Percentiles rank a stretch among this genome's conserved stretches.
These are phyloP conservation scores for Endoconidiophora laricicola DNA, from an alignment of 2,329 filamentous ascomycete genomes.

Conservation along the genomic window DNA sequence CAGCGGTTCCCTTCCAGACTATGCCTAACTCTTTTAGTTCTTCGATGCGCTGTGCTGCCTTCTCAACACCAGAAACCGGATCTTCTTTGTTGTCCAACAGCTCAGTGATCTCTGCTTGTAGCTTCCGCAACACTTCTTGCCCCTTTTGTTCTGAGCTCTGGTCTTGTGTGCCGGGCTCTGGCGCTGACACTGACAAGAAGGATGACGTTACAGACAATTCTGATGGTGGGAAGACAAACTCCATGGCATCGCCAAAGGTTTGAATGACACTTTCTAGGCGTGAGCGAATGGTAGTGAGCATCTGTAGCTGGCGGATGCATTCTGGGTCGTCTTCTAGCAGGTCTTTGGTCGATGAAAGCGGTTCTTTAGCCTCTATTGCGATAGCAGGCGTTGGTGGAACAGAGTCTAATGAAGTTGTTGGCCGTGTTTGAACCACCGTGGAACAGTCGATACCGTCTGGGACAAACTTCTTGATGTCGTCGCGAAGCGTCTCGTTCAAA, in stretches of 20 bases:
- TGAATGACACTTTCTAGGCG: conserved; percentile 83
- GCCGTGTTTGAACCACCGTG: conserved; percentile 16
- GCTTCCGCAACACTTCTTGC: conserved; percentile 55
- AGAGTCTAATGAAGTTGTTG: neutral
- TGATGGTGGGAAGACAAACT: conserved; percentile 80
- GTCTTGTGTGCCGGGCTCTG: conserved; percentile 46
- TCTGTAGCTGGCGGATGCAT: conserved; percentile 65
- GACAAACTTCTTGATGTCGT: conserved; percentile 58
- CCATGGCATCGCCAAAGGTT: conserved; percentile 87
- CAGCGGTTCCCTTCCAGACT: conserved; percentile 93
- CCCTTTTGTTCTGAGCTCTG: conserved; percentile 73
- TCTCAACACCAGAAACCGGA: conserved; percentile 50
- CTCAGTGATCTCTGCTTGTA: conserved; percentile 54
- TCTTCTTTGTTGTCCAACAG: conserved; percentile 43
- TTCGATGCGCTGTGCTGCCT: conserved; percentile 57
- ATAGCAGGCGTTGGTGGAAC: neutral
- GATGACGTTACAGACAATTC: conserved; percentile 71
- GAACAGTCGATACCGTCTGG: conserved; percentile 29
- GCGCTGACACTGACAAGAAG: conserved; percentile 78
- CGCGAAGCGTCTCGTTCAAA: conserved; percentile 52
- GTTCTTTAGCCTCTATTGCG: conserved; percentile 12
- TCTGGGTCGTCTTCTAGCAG: conserved; percentile 31
- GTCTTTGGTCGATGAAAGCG: conserved; percentile 3
- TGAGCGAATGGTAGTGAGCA: conserved; percentile 61
- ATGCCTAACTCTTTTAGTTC: conserved; percentile 56